These are phyloP conservation scores for Zygoascus bituminiphila DNA, from an alignment of 805 yeast species.

Conservation along the genomic window DNA sequence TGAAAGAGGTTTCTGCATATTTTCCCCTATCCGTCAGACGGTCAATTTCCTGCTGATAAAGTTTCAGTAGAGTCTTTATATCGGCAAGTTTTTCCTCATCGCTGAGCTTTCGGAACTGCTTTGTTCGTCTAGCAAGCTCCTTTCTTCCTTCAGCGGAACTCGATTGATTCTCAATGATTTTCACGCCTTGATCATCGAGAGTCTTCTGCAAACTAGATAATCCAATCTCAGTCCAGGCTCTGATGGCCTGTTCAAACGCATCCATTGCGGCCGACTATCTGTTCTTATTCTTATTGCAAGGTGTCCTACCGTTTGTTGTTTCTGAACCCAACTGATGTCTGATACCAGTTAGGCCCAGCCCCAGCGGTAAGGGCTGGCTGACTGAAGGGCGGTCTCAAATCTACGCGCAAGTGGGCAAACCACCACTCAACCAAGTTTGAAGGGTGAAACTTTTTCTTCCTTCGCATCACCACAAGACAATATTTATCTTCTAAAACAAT, in stretches of 20 bases:
- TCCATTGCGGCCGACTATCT: no score
- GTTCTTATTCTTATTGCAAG: no score
- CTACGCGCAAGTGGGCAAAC: not conserved
- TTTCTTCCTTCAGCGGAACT: conserved; percentile 63
- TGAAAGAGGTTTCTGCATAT: conserved; percentile 60
- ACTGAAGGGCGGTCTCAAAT: no score
- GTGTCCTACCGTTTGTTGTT: no score
- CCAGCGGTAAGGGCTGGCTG: no score
- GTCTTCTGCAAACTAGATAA: conserved; percentile 60
- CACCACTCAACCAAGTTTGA: not conserved
- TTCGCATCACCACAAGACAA: not conserved
- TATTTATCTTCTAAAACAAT: conserved; percentile 34
- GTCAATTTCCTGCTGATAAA: conserved; percentile 86
- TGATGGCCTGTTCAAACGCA: conserved; percentile 49
- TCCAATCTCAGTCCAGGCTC: conserved; percentile 68
- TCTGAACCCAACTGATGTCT: no score
- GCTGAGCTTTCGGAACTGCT: conserved; percentile 65
- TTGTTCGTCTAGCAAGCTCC: conserved; percentile 74
- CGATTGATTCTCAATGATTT: conserved; percentile 62
- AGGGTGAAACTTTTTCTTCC: not conserved
- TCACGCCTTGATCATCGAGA: conserved; percentile 66
- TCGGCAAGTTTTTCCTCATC: conserved; percentile 60
- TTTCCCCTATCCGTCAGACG: conserved; percentile 69
- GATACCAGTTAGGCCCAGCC: no score
- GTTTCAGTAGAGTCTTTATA: conserved; percentile 56